phyloP scores from a whole-genome alignment of 1,139 yeast genomes.

The Nakaseomyces sp. region DNA sequence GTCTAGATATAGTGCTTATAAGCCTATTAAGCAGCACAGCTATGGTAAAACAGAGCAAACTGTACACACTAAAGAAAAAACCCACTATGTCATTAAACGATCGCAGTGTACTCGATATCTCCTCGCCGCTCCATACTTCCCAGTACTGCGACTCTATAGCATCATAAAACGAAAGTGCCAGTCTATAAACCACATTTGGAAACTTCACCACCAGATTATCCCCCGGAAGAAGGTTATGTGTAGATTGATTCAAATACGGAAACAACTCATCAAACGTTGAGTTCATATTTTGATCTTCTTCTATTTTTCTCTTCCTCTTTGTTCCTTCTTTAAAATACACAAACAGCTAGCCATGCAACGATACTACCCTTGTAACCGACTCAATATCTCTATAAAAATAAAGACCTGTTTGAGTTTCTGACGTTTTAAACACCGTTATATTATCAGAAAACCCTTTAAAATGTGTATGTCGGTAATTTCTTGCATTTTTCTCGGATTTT shows the following conservation, averaged over 20 bases:
- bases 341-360: no score
- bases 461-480: no score
- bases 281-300: not conserved
- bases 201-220: constrained; percentile 10
- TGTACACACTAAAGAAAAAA: constrained; percentile 19
- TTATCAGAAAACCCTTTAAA: no score
- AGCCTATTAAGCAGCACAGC: constrained; percentile 21
- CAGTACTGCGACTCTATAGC: constrained; percentile 17
- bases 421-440: no score
- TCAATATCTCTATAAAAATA: no score
- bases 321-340: not conserved
- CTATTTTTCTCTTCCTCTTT: not conserved
- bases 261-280: constrained; percentile 3
- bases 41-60: constrained; percentile 17
- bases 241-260: constrained; percentile 17
- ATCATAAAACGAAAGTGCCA: constrained; percentile 15
- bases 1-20: constrained; percentile 12
- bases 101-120: constrained; percentile 7
- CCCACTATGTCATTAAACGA: constrained; percentile 13
- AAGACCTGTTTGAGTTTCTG: no score
- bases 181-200: constrained; percentile 18
- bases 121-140: constrained; percentile 9
- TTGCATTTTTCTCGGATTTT: no score
- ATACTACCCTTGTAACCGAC: no score
- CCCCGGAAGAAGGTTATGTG: constrained; percentile 12